Percentiles rank a stretch among this genome's conserved stretches.
These are phyloP conservation scores for Vaccinium darrowii DNA, from an alignment of 148 eudicot genomes.

Conservation along the genomic window DNA sequence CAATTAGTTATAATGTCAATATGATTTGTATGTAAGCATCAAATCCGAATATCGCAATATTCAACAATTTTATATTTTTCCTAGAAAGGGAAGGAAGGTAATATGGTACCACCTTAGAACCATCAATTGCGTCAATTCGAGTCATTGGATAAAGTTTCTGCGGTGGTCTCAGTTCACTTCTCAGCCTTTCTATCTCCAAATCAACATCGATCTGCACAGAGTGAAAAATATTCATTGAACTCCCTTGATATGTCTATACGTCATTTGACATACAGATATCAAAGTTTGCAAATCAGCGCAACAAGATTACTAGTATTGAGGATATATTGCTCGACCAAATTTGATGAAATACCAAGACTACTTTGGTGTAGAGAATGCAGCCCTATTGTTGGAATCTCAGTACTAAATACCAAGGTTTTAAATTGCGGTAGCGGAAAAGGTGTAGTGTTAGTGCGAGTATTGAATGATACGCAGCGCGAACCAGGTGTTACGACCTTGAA, in stretches of 20 bases:
- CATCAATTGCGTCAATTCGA: slow-evolving; percentile 69
- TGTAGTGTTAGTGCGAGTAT: neutral
- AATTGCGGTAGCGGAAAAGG: too few species aligned
- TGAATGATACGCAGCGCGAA: too few species aligned
- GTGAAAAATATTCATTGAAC: neutral
- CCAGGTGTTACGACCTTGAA: too few species aligned
- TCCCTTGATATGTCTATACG: neutral
- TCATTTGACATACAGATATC: neutral
- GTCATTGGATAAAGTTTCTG: slow-evolving; percentile 77
- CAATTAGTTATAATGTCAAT: too few species aligned
- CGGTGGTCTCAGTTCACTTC: slow-evolving; percentile 67
- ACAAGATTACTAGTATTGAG: neutral
- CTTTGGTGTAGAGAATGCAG: neutral
- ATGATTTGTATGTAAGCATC: neutral
- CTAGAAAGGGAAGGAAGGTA: neutral
- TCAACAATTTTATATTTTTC: neutral
- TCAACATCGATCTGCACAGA: slow-evolving; percentile 41
- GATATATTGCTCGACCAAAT: neutral
- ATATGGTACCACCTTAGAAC: slow-evolving; percentile 62
- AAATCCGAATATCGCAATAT: neutral
- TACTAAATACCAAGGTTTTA: neutral
- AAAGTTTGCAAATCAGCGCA: neutral
- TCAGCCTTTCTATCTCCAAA: slow-evolving; percentile 71
- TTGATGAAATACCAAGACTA: neutral
- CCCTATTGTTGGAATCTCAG: neutral